These are phyloP conservation scores for Kregervanrija fluxuum DNA, from an alignment of 805 yeast species.

Conservation along the genomic window DNA sequence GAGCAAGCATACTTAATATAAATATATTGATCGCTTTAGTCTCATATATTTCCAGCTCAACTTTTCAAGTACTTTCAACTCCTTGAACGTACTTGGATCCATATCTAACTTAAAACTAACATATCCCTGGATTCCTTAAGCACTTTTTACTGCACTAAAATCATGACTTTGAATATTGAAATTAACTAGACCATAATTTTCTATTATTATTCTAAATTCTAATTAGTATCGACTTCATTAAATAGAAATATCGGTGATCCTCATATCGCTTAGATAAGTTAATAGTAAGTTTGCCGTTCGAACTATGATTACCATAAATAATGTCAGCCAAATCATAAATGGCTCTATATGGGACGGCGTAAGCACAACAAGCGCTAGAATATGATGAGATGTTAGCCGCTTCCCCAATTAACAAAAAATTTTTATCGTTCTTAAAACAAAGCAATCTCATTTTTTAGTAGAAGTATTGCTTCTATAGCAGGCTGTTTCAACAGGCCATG, in stretches of 20 bases:
- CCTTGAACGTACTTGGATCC: slow-evolving; percentile 46
- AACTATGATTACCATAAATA: slow-evolving; percentile 35
- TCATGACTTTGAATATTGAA: slow-evolving; percentile 37
- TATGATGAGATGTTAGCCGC: slow-evolving; percentile 17
- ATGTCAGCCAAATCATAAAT: slow-evolving; percentile 38
- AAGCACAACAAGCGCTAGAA: slow-evolving; percentile 57
- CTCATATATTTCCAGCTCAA: slow-evolving; percentile 36
- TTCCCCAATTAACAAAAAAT: slow-evolving; percentile 42
- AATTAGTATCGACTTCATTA: slow-evolving; percentile 30
- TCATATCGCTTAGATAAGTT: slow-evolving; percentile 31
- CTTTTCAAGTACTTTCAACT: slow-evolving; percentile 50
- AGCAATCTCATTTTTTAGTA: slow-evolving; percentile 1
- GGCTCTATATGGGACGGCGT: slow-evolving; percentile 39
- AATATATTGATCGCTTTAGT: slow-evolving; percentile 29
- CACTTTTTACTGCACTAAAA: slow-evolving; percentile 39
- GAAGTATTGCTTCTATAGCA: not conserved
- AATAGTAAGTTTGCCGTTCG: slow-evolving; percentile 35
- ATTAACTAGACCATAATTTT: not conserved
- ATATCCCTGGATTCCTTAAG: slow-evolving; percentile 50
- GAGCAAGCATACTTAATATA: slow-evolving; percentile 44
- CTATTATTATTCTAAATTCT: slow-evolving; percentile 30
- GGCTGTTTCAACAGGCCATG: not conserved
- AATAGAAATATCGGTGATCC: slow-evolving; percentile 29
- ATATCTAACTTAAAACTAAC: slow-evolving; percentile 26
- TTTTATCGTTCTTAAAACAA: slow-evolving; percentile 36